phyloP scores from a whole-genome alignment of 345 rosid species.

The Heritiera fomes region DNA sequence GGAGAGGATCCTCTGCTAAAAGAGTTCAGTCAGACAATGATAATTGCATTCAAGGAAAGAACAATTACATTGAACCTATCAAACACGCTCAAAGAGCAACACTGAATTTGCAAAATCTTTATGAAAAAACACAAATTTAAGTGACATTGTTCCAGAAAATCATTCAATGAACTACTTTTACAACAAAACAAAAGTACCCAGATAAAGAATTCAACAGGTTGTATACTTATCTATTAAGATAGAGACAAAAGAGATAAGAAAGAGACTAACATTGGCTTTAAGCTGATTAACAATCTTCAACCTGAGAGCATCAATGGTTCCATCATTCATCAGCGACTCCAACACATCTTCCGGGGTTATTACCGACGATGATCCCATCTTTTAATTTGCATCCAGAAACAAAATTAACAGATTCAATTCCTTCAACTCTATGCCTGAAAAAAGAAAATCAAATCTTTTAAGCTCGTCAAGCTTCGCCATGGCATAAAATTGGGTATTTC shows the following conservation, averaged over 20 bases:
- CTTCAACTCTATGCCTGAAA: neutral
- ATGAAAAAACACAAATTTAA: slow-evolving; percentile 2
- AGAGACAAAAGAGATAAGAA: slow-evolving; percentile 8
- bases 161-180: neutral
- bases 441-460: neutral
- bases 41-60: neutral
- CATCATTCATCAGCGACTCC: slow-evolving; percentile 75
- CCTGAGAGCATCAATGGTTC: slow-evolving; percentile 67
- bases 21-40: neutral
- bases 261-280: slow-evolving; percentile 57
- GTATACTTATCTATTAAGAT: neutral
- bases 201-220: neutral
- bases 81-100: neutral
- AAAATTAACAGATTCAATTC: neutral
- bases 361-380: slow-evolving; percentile 56
- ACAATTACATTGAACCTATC: neutral
- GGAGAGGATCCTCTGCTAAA: neutral
- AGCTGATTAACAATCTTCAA: slow-evolving; percentile 75
- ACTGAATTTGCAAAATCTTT: neutral
- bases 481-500: neutral
- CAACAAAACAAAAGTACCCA: slow-evolving; percentile 11
- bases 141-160: neutral
- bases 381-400: slow-evolving; percentile 1
- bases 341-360: slow-evolving; percentile 70
- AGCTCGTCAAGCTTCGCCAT: neutral